These are phyloP conservation scores for Neonectria punicea DNA, from an alignment of 2,329 filamentous ascomycete species.

Conservation along the genomic window DNA sequence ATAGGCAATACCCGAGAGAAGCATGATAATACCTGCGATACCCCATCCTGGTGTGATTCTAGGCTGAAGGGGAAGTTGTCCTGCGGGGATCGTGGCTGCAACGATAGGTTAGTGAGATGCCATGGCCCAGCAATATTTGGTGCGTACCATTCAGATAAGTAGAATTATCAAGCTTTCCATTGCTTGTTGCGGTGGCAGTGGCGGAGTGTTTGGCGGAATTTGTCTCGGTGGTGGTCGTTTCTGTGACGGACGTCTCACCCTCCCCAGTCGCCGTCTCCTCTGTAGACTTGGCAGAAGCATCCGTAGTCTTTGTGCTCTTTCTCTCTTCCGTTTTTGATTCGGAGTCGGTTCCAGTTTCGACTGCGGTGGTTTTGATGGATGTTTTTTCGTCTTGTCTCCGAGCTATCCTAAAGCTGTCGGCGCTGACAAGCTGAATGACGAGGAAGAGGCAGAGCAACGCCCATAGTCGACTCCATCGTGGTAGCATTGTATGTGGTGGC, in stretches of 20 bases:
- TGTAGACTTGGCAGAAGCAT: conserved; percentile 24
- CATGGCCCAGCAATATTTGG: not conserved
- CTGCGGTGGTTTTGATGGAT: conserved; percentile 24
- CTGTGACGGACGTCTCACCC: conserved; percentile 21
- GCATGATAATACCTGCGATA: conserved; percentile 79
- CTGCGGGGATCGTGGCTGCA: conserved; percentile 58
- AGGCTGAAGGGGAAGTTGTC: conserved; percentile 76
- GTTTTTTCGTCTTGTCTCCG: conserved; percentile 48
- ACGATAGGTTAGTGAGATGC: conserved; percentile 11
- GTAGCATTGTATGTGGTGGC: conserved; percentile 46
- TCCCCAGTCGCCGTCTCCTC: not conserved
- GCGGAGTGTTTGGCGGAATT: conserved; percentile 30
- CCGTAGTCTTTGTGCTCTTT: conserved; percentile 26
- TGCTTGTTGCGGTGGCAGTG: conserved; percentile 35
- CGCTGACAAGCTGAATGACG: conserved; percentile 50
- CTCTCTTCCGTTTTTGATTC: conserved; percentile 24
- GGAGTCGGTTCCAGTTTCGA: conserved; percentile 20
- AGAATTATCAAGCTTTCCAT: conserved; percentile 42
- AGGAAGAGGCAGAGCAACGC: conserved; percentile 53
- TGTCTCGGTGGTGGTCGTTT: conserved; percentile 27
- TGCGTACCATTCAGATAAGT: conserved; percentile 50
- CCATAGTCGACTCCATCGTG: conserved; percentile 48
- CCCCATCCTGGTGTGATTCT: conserved; percentile 83
- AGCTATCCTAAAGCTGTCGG: conserved; percentile 46
- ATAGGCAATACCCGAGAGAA: conserved; percentile 77